A percentile compares a stretch with the other conserved stretches of the same genome.
Conservation (phyloP, 768 basidiomycete genomes). For the Russula earlei region DNA sequence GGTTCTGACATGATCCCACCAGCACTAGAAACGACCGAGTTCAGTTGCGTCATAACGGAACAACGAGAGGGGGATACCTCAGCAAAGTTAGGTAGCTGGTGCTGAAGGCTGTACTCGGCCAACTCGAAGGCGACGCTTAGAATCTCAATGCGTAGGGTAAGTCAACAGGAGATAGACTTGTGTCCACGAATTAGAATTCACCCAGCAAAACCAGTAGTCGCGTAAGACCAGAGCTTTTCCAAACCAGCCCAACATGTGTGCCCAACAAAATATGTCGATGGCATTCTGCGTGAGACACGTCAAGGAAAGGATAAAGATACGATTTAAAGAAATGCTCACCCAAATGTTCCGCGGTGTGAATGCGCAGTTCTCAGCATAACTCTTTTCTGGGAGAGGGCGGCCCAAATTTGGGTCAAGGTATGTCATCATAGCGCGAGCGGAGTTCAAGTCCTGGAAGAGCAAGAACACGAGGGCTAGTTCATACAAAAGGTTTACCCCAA, state of each 20-base stretch:
- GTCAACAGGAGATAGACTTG: conserved; percentile 5
- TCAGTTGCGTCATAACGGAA: conserved; percentile 21
- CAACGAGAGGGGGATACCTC: conserved; percentile 45
- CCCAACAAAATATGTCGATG: conserved; percentile 79
- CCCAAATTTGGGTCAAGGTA: conserved; percentile 66
- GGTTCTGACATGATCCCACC: conserved; percentile 81
- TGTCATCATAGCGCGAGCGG: conserved; percentile 71
- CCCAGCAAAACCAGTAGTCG: conserved; percentile 95
- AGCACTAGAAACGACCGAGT: conserved; percentile 44
- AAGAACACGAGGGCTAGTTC: conserved; percentile 77
- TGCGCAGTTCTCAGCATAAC: conserved; percentile 73
- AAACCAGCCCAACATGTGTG: conserved; percentile 83
- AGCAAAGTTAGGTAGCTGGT: conserved; percentile 81
- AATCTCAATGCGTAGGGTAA: conserved; percentile 40
- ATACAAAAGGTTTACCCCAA: conserved; percentile 77
- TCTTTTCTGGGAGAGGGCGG: conserved; percentile 71
- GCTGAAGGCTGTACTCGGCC: conserved; percentile 80
- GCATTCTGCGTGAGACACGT: conserved; percentile 43
- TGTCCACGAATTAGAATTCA: conserved; percentile 27
- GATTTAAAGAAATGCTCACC: conserved; percentile 34
- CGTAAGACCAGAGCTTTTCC: conserved; percentile 85
- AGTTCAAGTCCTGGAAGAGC: conserved; percentile 74
- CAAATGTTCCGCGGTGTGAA: conserved; percentile 54
- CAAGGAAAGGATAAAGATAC: not conserved
- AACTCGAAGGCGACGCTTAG: conserved; percentile 82